Percentiles rank a stretch among this genome's conserved stretches.
Conservation (phyloP, 805 yeast genomes). For the Ogataea glucozyma region DNA sequence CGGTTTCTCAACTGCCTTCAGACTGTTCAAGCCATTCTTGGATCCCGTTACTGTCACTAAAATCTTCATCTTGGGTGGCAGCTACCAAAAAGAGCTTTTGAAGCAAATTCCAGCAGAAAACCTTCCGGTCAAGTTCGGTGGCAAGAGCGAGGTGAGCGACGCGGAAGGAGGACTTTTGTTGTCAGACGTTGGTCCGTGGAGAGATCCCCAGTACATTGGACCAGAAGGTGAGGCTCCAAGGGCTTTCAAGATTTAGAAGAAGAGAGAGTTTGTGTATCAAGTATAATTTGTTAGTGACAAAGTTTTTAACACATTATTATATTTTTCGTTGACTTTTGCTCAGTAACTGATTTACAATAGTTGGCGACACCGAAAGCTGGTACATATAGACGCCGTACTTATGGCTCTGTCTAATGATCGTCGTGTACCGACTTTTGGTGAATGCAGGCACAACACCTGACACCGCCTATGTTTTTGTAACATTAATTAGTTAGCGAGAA, state of each 20-base stretch:
- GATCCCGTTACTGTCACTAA: constrained; percentile 98
- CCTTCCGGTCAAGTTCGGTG: constrained; percentile 91
- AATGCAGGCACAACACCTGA: too few relatives aligned
- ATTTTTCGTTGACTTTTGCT: too few relatives aligned
- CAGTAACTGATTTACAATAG: too few relatives aligned
- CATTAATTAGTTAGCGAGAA: too few relatives aligned
- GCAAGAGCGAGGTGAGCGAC: constrained; percentile 63
- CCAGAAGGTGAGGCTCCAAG: constrained; percentile 94
- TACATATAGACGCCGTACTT: too few relatives aligned
- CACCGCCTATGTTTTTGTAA: too few relatives aligned
- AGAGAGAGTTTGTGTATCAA: too few relatives aligned
- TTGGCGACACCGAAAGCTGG: too few relatives aligned
- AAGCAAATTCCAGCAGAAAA: constrained; percentile 93
- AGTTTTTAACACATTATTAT: too few relatives aligned
- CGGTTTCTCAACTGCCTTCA: constrained; percentile 94
- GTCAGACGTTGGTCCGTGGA: constrained; percentile 97
- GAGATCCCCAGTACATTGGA: constrained; percentile 83
- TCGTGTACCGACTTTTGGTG: too few relatives aligned
- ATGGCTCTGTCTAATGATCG: too few relatives aligned
- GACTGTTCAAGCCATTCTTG: constrained; percentile 86
- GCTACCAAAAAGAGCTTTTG: constrained; percentile 77
- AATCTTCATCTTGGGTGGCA: constrained; percentile 81
- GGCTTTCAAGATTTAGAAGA: constrained; percentile 35
- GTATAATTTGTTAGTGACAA: too few relatives aligned
- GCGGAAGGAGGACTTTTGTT: constrained; percentile 79